A percentile compares a stretch with the other conserved stretches of the same genome.
Evolutionary conservation across 768 basidiomycete species (phyloP).

Genomic region (Fomitopsis serialis): DNA sequence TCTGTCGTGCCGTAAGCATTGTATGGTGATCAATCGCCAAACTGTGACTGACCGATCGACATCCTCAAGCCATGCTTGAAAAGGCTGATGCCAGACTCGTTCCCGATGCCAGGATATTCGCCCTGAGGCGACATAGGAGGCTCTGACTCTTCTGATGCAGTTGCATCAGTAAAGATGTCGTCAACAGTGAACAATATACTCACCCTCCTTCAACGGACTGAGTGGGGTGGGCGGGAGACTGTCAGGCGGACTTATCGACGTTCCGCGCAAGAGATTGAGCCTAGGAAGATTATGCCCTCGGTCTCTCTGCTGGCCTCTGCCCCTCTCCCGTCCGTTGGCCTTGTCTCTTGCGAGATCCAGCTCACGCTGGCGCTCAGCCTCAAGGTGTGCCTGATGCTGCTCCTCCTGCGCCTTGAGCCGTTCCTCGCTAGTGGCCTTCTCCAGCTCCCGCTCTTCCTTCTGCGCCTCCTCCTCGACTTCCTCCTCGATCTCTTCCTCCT

Average conservation of each 20-base stretch:
- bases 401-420: slow-evolving; percentile 12
- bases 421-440: slow-evolving; percentile 16
- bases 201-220: slow-evolving; percentile 23
- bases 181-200: not conserved
- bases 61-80: slow-evolving; percentile 68
- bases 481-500: slow-evolving; percentile 18
- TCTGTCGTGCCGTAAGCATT: slow-evolving; percentile 31
- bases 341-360: slow-evolving; percentile 7
- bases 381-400: slow-evolving; percentile 1
- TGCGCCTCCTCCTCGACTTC: slow-evolving; percentile 24
- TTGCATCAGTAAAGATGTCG: not conserved
- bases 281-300: slow-evolving; percentile 5
- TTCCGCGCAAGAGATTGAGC: slow-evolving; percentile 10
- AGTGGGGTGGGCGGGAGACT: slow-evolving; percentile 16
- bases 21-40: not conserved
- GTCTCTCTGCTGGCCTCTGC: not conserved
- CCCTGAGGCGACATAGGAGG: slow-evolving; percentile 8
- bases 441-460: slow-evolving; percentile 19
- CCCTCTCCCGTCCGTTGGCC: slow-evolving; percentile 4
- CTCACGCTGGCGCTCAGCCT: slow-evolving; percentile 9
- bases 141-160: slow-evolving; percentile 14
- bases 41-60: slow-evolving; percentile 52
- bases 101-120: slow-evolving; percentile 8
- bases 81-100: slow-evolving; percentile 38
- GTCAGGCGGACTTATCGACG: slow-evolving; percentile 10